These are phyloP conservation scores for Cadophora sp. DNA, from an alignment of 2,329 filamentous ascomycete species.

Conservation along the genomic window DNA sequence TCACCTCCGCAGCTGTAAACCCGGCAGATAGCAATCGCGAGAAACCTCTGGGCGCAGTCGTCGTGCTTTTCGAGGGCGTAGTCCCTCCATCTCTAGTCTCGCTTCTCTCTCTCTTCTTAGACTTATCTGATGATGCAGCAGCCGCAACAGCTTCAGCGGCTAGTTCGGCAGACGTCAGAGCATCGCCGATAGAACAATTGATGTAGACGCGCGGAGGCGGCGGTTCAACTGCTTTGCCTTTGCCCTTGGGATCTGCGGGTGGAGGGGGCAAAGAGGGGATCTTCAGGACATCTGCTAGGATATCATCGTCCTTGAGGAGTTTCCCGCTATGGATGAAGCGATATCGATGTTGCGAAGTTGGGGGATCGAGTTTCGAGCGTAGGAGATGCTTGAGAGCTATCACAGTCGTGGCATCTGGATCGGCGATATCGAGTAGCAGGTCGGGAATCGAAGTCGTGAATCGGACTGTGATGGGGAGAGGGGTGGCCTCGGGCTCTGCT, in stretches of 20 bases:
- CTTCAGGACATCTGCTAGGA: conserved; percentile 72
- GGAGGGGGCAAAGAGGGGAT: conserved; percentile 59
- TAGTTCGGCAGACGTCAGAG: conserved; percentile 73
- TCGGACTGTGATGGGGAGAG: conserved; percentile 82
- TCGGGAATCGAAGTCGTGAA: conserved; percentile 89
- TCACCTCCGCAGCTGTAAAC: conserved; percentile 83
- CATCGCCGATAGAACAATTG: conserved; percentile 88
- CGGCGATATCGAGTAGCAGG: conserved; percentile 76
- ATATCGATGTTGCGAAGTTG: conserved; percentile 72
- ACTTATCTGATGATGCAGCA: conserved; percentile 29
- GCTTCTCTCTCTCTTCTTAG: conserved; percentile 27
- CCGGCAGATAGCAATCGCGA: conserved; percentile 83
- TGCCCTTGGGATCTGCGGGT: conserved; percentile 55
- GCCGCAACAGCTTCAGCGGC: conserved; percentile 62
- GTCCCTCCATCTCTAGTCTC: conserved; percentile 25
- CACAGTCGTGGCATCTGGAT: conserved; percentile 73
- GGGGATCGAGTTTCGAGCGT: conserved; percentile 69
- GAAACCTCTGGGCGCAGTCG: conserved; percentile 77
- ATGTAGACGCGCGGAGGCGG: conserved; percentile 73
- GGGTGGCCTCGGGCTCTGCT: conserved; percentile 34
- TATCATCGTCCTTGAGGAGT: conserved; percentile 76
- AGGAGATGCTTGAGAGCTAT: conserved; percentile 84
- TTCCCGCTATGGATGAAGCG: conserved; percentile 91
- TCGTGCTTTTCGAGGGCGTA: conserved; percentile 43
- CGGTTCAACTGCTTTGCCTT: conserved; percentile 70